These are phyloP conservation scores for Peronospora farinosa DNA, from an alignment of 352 stramenopile species.

Conservation along the genomic window DNA sequence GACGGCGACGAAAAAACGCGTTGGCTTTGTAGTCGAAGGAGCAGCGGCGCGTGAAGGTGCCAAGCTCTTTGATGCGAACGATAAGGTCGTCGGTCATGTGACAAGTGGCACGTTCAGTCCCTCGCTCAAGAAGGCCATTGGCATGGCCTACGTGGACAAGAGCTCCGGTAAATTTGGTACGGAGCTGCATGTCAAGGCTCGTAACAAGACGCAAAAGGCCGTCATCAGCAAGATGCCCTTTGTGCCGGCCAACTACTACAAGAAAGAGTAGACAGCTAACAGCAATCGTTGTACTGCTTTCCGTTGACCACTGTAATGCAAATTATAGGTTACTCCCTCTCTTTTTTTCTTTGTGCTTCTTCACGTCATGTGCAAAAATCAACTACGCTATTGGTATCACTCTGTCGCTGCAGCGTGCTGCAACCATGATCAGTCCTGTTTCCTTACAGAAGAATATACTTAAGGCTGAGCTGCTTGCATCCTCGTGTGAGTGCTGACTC, in stretches of 20 bases:
- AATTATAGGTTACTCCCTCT: not conserved
- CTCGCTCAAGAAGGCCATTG: constrained; percentile 93
- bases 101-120: constrained; percentile 96
- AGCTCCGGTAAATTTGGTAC: constrained; percentile 88
- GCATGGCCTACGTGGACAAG: constrained; percentile 98
- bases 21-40: constrained; percentile 95
- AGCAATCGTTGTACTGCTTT: not conserved
- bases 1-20: constrained; percentile 89
- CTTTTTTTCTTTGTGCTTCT: not conserved
- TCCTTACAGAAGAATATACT: constrained; percentile 58
- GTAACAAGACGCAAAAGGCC: constrained; percentile 91
- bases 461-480: constrained; percentile 66
- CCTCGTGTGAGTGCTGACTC: constrained; percentile 29
- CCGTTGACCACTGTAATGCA: not conserved
- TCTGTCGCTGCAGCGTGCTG: not conserved
- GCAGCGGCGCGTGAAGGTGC: constrained; percentile 90
- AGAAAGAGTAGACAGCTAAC: constrained; percentile 45
- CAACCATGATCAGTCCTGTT: not conserved
- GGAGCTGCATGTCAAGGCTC: constrained; percentile 91
- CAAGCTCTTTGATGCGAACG: constrained; percentile 87
- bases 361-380: not conserved
- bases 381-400: constrained; percentile 12
- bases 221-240: constrained; percentile 98
- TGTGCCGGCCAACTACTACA: constrained; percentile 94
- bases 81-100: constrained; percentile 85